Evolutionary conservation across 495 filamentous ascomycete species (phyloP), one percentile per base, ranked within the genome.

Genomic region (Emericellopsis terricola): DNA sequence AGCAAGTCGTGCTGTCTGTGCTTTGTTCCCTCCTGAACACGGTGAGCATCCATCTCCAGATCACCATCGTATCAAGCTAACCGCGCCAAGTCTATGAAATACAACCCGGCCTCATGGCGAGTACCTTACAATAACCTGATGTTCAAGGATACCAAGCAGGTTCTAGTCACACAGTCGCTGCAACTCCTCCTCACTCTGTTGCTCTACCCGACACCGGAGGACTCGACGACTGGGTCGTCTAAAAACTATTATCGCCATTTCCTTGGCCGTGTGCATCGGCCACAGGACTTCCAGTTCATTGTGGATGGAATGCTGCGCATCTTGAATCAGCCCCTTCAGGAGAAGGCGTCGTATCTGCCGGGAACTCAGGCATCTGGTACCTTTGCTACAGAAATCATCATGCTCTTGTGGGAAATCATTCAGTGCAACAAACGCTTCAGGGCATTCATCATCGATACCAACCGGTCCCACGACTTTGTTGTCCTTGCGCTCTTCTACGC

Each of bases 351-450:
- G 0, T 96, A 92, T 50, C 71, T 97, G 6, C 87, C 89, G 2
- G 84, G 87, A 4, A 81, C 76, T 31, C 81, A 92, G 43, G 69
- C 73, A 36, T 69, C 77, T 0, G 56, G 84, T 37, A 82, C 79
- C 53, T 94, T 86, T 66, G 82, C 85, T 2, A 85, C 91, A 6
- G 89, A 99, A 53, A 94, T 93, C 62, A 72, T 96, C 24, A 85
- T 96, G 66, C 69, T 99, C 2, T 99, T 94, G 51, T 99, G 89
- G 89, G 89, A 99, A 56, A 70, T 81, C 6, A 68, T 92, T 18
- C 89, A 99, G 52, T 94, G 87, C 65, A 99, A 99, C 55, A 96
- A 92, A 57, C 70, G 91, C 31, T 96, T 99, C 56, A 65, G 91
- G 31, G 87, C 84, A 1, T 99, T 93, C 55, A 87, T 99, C 48